Base-by-base conservation (phyloP, 2,329 filamentous ascomycete genomes). In the Passalora sequoiae region DNA sequence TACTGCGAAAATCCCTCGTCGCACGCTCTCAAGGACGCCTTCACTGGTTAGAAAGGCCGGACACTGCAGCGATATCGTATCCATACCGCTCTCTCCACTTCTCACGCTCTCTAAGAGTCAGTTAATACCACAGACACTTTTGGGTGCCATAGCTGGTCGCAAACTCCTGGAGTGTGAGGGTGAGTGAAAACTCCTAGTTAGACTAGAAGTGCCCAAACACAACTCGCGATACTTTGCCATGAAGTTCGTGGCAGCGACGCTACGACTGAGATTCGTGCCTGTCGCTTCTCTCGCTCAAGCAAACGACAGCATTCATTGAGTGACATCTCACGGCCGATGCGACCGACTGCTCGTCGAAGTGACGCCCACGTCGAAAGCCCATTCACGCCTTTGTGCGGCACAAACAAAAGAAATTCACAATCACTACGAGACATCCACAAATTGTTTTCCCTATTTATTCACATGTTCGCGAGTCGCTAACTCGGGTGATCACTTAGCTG, bases 11-110 rank as follows among this genome's bases (percentile, higher is more conserved):
- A 48, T 32, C 44, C 43, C 37, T 38, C 44, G 44, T 38, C 35
- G 22, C 46, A 40, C 24, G 24, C 43, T 30, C 42, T 68, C 63
- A 60, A 71, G 72, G 78, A 81, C 73, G 70, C 78, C 78, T 81
- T 81, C 58, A 78, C 71, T 81, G 77, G 78, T 79, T 71, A 39
- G 47, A 41, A 24, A 13, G 43, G 38, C 43, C 50, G 57, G 57
- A 53, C 56, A 50, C 49, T 46, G 50, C 54, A 58, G 27, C 40
- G 31, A 28, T 29, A 44, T 44, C 44, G n/a, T 19, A 33, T 40
- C 25, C 22, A 22, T 40, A 41, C 19, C 41, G 30, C 43, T 27
- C 35, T 40, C 32, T 40, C 49, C 41, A 33, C 40, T 31, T 40
- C 38, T 29, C 43, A 31, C 38, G 43, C 46, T 39, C 41, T 39